These are phyloP conservation scores for Tremella mesenterica DNA, from an alignment of 768 basidiomycete genomes.

Conservation along the genomic window DNA sequence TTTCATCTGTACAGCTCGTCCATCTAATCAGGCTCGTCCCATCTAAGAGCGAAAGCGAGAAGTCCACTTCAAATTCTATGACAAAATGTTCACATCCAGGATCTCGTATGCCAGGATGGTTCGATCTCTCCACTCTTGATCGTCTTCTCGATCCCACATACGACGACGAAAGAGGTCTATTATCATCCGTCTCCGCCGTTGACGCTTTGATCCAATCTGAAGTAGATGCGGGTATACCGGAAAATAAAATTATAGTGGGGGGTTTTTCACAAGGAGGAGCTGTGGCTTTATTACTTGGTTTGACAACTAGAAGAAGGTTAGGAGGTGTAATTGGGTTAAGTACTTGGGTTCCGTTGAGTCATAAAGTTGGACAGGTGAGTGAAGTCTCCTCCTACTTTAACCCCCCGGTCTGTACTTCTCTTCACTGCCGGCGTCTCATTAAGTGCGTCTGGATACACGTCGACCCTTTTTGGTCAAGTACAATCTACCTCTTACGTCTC, in stretches of 20 bases:
- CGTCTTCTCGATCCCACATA: slow-evolving; percentile 37
- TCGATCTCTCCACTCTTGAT: slow-evolving; percentile 61
- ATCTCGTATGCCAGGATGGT: slow-evolving; percentile 53
- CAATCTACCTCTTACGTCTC: too few species aligned
- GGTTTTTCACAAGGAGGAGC: slow-evolving; percentile 82
- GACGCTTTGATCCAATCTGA: slow-evolving; percentile 66
- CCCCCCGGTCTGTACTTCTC: background rate
- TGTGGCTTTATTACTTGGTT: slow-evolving; percentile 65
- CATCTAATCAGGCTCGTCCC: slow-evolving; percentile 17
- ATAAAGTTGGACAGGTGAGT: slow-evolving; percentile 51
- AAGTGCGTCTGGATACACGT: too few species aligned
- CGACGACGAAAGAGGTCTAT: slow-evolving; percentile 74
- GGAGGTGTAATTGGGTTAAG: slow-evolving; percentile 67
- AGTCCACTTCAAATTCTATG: too few species aligned
- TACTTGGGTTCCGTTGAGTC: slow-evolving; percentile 65
- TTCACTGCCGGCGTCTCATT: too few species aligned
- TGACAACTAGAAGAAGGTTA: slow-evolving; percentile 59
- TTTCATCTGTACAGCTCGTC: background rate
- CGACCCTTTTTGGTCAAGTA: too few species aligned
- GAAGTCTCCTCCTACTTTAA: background rate
- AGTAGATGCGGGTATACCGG: slow-evolving; percentile 59
- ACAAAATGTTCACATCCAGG: too few species aligned
- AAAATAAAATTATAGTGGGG: slow-evolving; percentile 68
- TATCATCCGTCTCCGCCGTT: slow-evolving; percentile 55
- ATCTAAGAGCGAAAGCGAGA: too few species aligned